A percentile compares a stretch with the other conserved stretches of the same genome.
Evolutionary conservation across 495 filamentous ascomycete species (phyloP).

Genomic region (Penicillium malachiteum): DNA sequence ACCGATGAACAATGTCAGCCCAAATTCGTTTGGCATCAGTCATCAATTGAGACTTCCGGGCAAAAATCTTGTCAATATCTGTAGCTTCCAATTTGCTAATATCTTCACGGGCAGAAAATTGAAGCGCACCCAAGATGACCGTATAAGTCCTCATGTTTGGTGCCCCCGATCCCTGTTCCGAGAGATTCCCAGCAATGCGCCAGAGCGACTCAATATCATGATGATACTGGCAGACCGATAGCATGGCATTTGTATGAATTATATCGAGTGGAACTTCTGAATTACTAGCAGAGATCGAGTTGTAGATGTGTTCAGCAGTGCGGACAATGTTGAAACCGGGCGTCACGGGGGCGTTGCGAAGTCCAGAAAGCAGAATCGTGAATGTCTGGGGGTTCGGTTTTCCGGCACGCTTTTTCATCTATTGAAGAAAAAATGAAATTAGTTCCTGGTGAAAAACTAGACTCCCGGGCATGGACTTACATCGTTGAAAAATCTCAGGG

Average conservation of each 20-base stretch:
- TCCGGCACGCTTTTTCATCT: slow-evolving; percentile 94
- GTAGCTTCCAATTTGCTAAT: slow-evolving; percentile 23
- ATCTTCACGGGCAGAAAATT: slow-evolving; percentile 31
- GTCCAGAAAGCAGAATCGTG: slow-evolving; percentile 77
- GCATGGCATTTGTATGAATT: slow-evolving; percentile 81
- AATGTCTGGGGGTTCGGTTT: slow-evolving; percentile 74
- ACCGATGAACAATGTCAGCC: slow-evolving; percentile 72
- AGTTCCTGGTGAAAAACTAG: not conserved
- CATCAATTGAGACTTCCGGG: slow-evolving; percentile 36
- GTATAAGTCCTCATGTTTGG: slow-evolving; percentile 75
- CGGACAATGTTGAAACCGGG: slow-evolving; percentile 29
- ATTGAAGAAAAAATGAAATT: slow-evolving; percentile 2
- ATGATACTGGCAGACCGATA: slow-evolving; percentile 72
- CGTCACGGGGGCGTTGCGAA: slow-evolving; percentile 52
- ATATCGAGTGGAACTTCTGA: slow-evolving; percentile 62
- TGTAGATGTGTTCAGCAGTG: slow-evolving; percentile 64
- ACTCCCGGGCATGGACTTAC: slow-evolving; percentile 38
- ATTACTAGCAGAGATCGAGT: slow-evolving; percentile 60
- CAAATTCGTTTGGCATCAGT: slow-evolving; percentile 69
- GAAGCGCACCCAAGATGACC: slow-evolving; percentile 73
- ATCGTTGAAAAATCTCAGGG: slow-evolving; percentile 82
- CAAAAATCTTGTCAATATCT: slow-evolving; percentile 36
- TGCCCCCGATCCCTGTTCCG: slow-evolving; percentile 55
- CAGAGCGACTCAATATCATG: slow-evolving; percentile 73
- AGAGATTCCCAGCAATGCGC: slow-evolving; percentile 63